These are phyloP conservation scores for Daedalea quercina DNA, from an alignment of 768 basidiomycete genomes.

Conservation along the genomic window DNA sequence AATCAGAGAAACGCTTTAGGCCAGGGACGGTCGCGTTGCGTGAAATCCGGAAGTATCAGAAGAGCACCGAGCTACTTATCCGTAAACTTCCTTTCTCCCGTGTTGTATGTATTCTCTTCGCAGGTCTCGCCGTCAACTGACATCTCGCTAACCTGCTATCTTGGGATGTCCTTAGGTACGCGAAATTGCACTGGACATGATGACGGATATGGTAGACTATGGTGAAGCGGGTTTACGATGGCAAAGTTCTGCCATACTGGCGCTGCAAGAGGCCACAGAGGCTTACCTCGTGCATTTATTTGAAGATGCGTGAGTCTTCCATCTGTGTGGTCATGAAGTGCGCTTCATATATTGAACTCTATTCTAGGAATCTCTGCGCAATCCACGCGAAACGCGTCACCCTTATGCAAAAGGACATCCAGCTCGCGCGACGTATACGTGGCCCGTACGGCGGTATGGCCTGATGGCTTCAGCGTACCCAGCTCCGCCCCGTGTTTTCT, in stretches of 20 bases:
- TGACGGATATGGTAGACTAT: slow-evolving; percentile 63
- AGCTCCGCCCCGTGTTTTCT: not conserved
- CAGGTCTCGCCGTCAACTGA: too few relatives aligned
- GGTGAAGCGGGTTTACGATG: slow-evolving; percentile 68
- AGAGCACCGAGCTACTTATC: slow-evolving; percentile 83
- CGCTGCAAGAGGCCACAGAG: slow-evolving; percentile 95
- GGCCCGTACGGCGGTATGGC: slow-evolving; percentile 80
- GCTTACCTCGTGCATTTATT: slow-evolving; percentile 94
- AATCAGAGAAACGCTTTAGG: slow-evolving; percentile 55
- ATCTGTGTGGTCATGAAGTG: too few relatives aligned
- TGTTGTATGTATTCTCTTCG: slow-evolving; percentile 55
- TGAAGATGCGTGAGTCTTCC: slow-evolving; percentile 86
- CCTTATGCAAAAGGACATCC: slow-evolving; percentile 95
- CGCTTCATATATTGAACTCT: not conserved
- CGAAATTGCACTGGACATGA: slow-evolving; percentile 90
- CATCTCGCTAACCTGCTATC: not conserved
- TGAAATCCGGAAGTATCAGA: slow-evolving; percentile 93
- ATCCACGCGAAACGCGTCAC: slow-evolving; percentile 98
- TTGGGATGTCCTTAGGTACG: slow-evolving; percentile 56
- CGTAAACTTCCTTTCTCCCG: slow-evolving; percentile 89
- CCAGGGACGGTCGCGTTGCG: slow-evolving; percentile 87
- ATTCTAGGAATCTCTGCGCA: slow-evolving; percentile 81
- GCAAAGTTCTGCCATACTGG: slow-evolving; percentile 92
- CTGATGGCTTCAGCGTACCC: slow-evolving; percentile 17
- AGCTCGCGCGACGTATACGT: slow-evolving; percentile 90